phyloP scores from a whole-genome alignment of 441 rosid species.

The Gossypium lobatum region DNA sequence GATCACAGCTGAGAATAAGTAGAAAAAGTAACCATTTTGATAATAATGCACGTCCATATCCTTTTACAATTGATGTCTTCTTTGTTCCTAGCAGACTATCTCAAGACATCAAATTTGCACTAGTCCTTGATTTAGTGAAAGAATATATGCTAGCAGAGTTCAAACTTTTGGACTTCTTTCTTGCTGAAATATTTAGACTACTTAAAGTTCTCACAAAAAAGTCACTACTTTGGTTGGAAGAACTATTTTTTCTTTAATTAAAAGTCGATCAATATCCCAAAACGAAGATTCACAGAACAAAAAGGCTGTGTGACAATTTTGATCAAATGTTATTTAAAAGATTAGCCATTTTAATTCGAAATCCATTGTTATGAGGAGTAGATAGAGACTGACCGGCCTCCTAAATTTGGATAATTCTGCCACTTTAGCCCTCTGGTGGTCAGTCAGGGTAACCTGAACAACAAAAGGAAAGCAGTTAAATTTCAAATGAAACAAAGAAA shows the following conservation, averaged over 20 bases:
- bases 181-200: background rate
- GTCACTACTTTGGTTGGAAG: background rate
- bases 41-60: background rate
- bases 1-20: background rate
- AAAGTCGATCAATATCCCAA: background rate
- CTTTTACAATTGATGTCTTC: background rate
- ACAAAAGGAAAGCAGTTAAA: conserved; percentile 9
- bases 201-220: conserved; percentile 3
- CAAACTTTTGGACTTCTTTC: background rate
- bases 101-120: background rate
- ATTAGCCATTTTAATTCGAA: conserved; percentile 3
- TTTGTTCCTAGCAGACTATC: background rate
- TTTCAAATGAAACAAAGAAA: background rate
- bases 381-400: conserved; percentile 45
- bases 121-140: background rate
- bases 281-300: conserved; percentile 4
- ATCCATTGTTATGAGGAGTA: conserved; percentile 5
- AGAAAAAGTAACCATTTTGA: background rate
- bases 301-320: background rate
- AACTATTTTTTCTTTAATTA: background rate
- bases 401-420: conserved; percentile 66
- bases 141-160: background rate
- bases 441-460: conserved; percentile 57
- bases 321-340: background rate
- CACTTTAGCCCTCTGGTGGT: conserved; percentile 57